These are phyloP conservation scores for Botryotinia globosa DNA, from an alignment of 2,329 filamentous ascomycete species.

Conservation along the genomic window DNA sequence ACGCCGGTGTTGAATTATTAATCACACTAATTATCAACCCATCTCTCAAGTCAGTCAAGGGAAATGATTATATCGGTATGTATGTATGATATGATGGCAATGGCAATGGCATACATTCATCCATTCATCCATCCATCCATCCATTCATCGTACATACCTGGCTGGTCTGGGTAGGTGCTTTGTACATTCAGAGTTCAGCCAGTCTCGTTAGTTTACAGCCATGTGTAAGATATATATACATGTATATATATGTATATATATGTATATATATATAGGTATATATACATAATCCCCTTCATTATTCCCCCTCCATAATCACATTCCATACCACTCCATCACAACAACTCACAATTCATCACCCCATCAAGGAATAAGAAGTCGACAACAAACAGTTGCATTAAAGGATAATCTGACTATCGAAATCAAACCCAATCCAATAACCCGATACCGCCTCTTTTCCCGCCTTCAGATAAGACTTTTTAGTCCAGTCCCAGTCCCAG, in stretches of 20 bases:
- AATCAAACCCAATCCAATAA: background rate
- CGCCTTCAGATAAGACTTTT: constrained; percentile 17
- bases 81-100: no score
- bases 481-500: background rate
- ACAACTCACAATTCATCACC: background rate
- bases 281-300: background rate
- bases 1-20: background rate
- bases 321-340: background rate
- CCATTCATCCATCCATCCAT: no score
- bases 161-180: background rate
- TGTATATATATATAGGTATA: background rate
- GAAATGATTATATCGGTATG: background rate
- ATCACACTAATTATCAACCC: background rate
- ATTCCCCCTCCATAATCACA: background rate
- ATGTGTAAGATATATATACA: background rate
- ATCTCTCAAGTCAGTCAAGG: no score
- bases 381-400: constrained; percentile 21
- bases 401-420: constrained; percentile 10
- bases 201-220: background rate
- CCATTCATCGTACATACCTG: background rate
- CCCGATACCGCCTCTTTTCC: constrained; percentile 18
- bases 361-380: constrained; percentile 7
- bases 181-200: background rate
- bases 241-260: no score
- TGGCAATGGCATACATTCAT: no score